Conservation (phyloP, 129 eudicot species). For the Lactuca sativa region DNA sequence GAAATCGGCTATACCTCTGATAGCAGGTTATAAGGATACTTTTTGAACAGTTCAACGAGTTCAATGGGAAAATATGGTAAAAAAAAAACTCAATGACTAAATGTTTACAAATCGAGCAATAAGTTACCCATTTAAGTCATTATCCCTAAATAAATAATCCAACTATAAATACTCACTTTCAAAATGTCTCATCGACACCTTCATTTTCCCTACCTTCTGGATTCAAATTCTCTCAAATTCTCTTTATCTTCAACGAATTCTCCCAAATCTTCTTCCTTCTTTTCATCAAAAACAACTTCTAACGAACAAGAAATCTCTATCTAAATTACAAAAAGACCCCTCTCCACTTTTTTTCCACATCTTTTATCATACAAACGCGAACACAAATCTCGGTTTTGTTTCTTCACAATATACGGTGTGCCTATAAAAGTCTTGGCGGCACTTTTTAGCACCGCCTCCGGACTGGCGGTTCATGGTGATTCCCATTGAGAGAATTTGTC, state of each 20-base stretch:
- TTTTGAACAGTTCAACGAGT: too few species aligned
- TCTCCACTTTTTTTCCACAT: constrained; percentile 66
- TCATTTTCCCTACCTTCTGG: too few species aligned
- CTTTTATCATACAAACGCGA: constrained; percentile 89
- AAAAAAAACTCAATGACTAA: too few species aligned
- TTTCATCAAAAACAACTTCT: constrained; percentile 67
- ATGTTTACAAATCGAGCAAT: too few species aligned
- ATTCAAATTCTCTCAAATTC: constrained; percentile 38
- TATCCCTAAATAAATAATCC: not conserved
- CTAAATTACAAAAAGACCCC: constrained; percentile 49
- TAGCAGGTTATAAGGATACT: too few species aligned
- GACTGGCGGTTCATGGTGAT: constrained; percentile 73
- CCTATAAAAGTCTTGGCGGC: constrained; percentile 80
- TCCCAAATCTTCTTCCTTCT: constrained; percentile 26
- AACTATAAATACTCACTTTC: constrained; percentile 18
- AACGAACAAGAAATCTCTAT: constrained; percentile 57
- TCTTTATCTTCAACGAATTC: constrained; percentile 58
- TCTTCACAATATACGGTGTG: constrained; percentile 85
- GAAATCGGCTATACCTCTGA: too few species aligned
- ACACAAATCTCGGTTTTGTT: constrained; percentile 68
- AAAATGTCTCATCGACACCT: constrained; percentile 18
- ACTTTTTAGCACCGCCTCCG: constrained; percentile 77
- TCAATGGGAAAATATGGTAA: too few species aligned
- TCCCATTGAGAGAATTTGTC: too few species aligned
- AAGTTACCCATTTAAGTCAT: too few species aligned